These are phyloP conservation scores for Aspergillus hancockii DNA, from an alignment of 495 filamentous ascomycete species.

Conservation along the genomic window DNA sequence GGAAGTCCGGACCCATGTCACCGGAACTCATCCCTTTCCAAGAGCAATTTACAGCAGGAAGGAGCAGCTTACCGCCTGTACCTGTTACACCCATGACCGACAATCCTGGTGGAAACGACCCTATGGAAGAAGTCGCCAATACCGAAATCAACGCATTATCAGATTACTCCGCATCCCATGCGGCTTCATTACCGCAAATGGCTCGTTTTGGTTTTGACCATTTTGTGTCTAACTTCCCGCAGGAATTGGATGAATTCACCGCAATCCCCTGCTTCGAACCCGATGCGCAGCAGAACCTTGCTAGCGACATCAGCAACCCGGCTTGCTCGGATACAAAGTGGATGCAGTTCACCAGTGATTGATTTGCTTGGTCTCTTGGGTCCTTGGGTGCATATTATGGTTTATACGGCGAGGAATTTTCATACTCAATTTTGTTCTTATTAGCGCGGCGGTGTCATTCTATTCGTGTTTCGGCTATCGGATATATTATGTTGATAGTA, in stretches of 20 bases:
- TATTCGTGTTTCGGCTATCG: no score
- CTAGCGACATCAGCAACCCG: slow-evolving; percentile 30
- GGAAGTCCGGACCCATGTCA: slow-evolving; percentile 50
- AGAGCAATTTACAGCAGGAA: slow-evolving; percentile 21
- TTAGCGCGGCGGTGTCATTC: slow-evolving; percentile 11
- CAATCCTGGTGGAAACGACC: slow-evolving; percentile 16
- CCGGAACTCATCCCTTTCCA: slow-evolving; percentile 30
- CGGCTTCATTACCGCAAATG: slow-evolving; percentile 33
- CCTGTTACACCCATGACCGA: slow-evolving; percentile 23
- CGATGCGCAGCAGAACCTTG: slow-evolving; percentile 33
- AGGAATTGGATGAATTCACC: slow-evolving; percentile 49
- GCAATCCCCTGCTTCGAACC: slow-evolving; percentile 50
- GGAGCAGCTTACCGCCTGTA: slow-evolving; percentile 23
- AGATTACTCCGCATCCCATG: slow-evolving; percentile 34
- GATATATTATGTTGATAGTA: neutral
- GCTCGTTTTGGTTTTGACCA: slow-evolving; percentile 46
- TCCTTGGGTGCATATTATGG: slow-evolving; percentile 3
- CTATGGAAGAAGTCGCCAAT: slow-evolving; percentile 27
- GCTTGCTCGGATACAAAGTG: slow-evolving; percentile 30
- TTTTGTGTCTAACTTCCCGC: slow-evolving; percentile 49
- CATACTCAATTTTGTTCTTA: neutral
- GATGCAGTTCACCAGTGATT: slow-evolving; percentile 45
- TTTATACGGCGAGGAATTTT: neutral
- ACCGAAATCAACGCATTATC: slow-evolving; percentile 27
- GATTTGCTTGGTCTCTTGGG: slow-evolving; percentile 4